A percentile compares a stretch with the other conserved stretches of the same genome.
These are phyloP conservation scores for Boletus tomentosulus DNA, from an alignment of 768 basidiomycete genomes.

Conservation along the genomic window DNA sequence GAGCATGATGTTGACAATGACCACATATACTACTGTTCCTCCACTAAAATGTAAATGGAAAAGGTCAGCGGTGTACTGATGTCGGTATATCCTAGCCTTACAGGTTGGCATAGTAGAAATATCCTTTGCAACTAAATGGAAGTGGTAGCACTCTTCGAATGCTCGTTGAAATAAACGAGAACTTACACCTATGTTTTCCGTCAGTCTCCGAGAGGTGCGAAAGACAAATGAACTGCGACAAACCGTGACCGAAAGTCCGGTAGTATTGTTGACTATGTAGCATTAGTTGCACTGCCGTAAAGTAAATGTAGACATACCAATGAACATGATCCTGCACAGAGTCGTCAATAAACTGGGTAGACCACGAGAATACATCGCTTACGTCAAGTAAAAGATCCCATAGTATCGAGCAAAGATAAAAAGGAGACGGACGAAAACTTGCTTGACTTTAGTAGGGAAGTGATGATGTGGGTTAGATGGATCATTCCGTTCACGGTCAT, in stretches of 20 bases:
- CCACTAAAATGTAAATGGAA: slow-evolving; percentile 6
- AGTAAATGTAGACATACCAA: slow-evolving; percentile 6
- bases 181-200: slow-evolving; percentile 16
- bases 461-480: neutral
- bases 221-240: neutral
- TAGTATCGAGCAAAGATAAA: slow-evolving; percentile 25
- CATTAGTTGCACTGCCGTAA: neutral
- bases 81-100: neutral
- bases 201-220: neutral
- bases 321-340: slow-evolving; percentile 11
- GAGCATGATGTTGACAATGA: slow-evolving; percentile 20
- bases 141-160: neutral
- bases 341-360: neutral
- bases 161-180: neutral
- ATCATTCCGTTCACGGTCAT: neutral
- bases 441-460: neutral
- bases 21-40: slow-evolving; percentile 16
- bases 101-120: slow-evolving; percentile 22
- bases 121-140: slow-evolving; percentile 16
- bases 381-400: slow-evolving; percentile 21
- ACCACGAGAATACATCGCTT: neutral
- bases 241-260: slow-evolving; percentile 16
- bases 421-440: slow-evolving; percentile 9
- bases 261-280: slow-evolving; percentile 17
- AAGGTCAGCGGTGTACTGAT: neutral